Evolutionary conservation across 2,329 filamentous ascomycete species (phyloP), one percentile per base, ranked within the genome.

Genomic region (Monosporascus sp.): DNA sequence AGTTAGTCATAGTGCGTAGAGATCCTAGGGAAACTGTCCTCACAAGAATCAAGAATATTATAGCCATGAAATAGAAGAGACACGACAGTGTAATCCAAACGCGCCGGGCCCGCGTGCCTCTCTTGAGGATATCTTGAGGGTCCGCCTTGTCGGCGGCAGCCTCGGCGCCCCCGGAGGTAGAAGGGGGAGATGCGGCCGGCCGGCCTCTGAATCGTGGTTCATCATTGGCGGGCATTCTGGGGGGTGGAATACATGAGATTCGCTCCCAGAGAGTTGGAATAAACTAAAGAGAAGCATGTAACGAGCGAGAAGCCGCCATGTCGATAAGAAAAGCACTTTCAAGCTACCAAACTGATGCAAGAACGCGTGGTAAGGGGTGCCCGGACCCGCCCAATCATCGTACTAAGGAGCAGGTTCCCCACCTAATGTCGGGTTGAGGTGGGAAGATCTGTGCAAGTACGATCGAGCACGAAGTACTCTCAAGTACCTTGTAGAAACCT

Each of bases 41-140:
- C 65, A 91, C 88, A 61, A 96, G 81, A 56, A 96, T 81, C 40
- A 95, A 77, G 69, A 96, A 95, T 58, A 93, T 77, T 58, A 89
- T 79, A 40, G 88, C 80, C 56, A 94, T 67, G 56, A 92, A 75
- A 68, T 94, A 93, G 64, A 87, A 80, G 58, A 88, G 72, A 35
- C 82, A 83, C 47, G 87, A 84, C 47, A 87, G 67, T 24, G 86
- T 68, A 55, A 88, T 81, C 65, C 86, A 87, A 68, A 78, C 78
- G 49, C 77, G 75, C 17, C 87, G 77, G 35, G 76, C 75, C 51
- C 73, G 74, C 0, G 80, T 82, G 24, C 73, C 75, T 56, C 70
- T 69, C 63, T 76, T 78, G 59, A 79, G 55, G 51, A 71, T 61
- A 7, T 69, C 60, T 20, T 56, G 44, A 38, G 61, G 50, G 15